Conservation (phyloP, 345 rosid genomes). For the Murraya koenigii region DNA sequence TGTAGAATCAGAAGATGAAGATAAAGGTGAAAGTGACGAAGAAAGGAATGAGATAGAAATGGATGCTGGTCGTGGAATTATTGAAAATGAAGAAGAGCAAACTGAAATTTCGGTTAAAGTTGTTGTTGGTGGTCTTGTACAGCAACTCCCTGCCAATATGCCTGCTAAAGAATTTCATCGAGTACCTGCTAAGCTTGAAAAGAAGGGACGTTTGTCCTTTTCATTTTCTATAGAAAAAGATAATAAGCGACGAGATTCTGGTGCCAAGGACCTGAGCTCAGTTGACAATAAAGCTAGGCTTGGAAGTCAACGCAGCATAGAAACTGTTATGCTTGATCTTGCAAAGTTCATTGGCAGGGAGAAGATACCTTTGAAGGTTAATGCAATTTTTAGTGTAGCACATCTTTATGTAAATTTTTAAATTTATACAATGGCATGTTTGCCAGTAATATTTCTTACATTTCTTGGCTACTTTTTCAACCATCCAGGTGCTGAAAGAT, state of each 20-base stretch:
- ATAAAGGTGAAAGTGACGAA: conserved; percentile 49
- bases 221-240: conserved; percentile 73
- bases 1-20: conserved; percentile 55
- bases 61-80: conserved; percentile 44
- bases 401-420: neutral
- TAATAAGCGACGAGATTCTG: conserved; percentile 36
- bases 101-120: conserved; percentile 73
- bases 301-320: conserved; percentile 58
- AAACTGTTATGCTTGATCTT: conserved; percentile 70
- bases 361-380: conserved; percentile 88
- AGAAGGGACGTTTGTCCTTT: conserved; percentile 53
- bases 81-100: conserved; percentile 53
- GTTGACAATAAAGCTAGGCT: conserved; percentile 54
- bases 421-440: conserved; percentile 7
- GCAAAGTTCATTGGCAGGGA: conserved; percentile 79
- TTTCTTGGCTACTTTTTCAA: conserved; percentile 12
- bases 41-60: conserved; percentile 52
- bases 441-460: conserved; percentile 1
- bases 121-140: conserved; percentile 71
- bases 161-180: conserved; percentile 57
- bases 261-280: conserved; percentile 42
- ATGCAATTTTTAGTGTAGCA: conserved; percentile 16
- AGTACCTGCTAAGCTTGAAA: conserved; percentile 73
- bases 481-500: conserved; percentile 75
- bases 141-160: conserved; percentile 50